These are phyloP conservation scores for Sequoiadendron giganteum DNA, from an alignment of 75 land plant species.

Conservation along the genomic window DNA sequence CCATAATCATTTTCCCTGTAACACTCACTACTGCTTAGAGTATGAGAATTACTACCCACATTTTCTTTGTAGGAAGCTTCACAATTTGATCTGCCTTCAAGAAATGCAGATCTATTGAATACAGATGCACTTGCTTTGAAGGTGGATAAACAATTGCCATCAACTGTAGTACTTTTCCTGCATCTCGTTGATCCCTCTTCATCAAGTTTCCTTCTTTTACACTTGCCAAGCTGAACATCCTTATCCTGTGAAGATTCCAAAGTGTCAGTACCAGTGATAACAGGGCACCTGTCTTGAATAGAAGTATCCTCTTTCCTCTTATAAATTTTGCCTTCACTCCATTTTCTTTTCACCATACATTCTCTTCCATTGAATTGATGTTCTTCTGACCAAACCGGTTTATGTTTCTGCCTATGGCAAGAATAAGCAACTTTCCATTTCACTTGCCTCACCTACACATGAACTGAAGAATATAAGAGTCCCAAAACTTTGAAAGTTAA, in stretches of 20 bases:
- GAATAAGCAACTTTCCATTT: conserved; percentile 10
- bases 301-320: not conserved
- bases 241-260: not conserved
- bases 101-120: not conserved
- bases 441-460: conserved; percentile 8
- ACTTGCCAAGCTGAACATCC: not conserved
- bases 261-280: not conserved
- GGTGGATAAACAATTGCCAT: not conserved
- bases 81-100: not conserved
- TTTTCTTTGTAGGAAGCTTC: not conserved
- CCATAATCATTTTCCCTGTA: conserved; percentile 1
- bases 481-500: not conserved
- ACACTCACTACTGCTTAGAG: not conserved
- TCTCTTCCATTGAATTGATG: not conserved
- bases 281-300: not conserved
- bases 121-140: not conserved
- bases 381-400: not conserved
- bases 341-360: not conserved
- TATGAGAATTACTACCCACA: not conserved
- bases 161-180: not conserved
- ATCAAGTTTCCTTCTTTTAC: not conserved
- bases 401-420: not conserved
- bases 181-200: not conserved
- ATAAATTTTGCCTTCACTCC: conserved; percentile 5
- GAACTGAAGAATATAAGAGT: not conserved